Base-by-base conservation (phyloP, 805 yeast species). In the Saturnispora besseyi region DNA sequence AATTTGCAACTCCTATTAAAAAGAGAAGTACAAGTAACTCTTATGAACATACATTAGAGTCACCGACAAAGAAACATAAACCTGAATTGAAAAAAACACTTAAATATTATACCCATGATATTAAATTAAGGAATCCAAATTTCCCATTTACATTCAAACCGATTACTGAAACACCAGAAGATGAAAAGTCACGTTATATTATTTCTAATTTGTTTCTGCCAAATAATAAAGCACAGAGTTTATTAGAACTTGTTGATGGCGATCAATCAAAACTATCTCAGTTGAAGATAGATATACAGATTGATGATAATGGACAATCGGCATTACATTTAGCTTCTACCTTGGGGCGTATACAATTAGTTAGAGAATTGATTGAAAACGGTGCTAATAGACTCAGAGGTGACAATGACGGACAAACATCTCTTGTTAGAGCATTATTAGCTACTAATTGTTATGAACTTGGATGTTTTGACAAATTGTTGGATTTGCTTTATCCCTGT, bases 241-340 rank as follows among this genome's bases (percentile, higher is more conserved):
- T 64, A 34, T 43, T 57, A 29, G 61, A 58, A 40, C 51, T 63
- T n/a, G 61, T 61, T 7, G 64, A 59, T 6, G 60, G 62, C 5
- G 63, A 60, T 32, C 61, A 55, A 22, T 54, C 57, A 3, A 62
- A 59, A 38, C 46, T 67, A 13, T 13, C 26, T 3, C 51, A 46
- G 9, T 71, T 87, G 34, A 76, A 79, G 52, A 72, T 90, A 46
- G 93, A 88, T 60, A 87, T 88, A 32, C 82, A 96, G 1, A 86
- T 95, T 42, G 99, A 95, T 66, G 95, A 87, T 57, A 79, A 84
- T 51, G 97, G 98, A 0, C 93, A 93, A 62, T 84, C 96, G 0
- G 88, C 96, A 0, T 73, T 93, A 51, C 99, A 93, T 66, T 87
- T 98, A 95, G 95, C 97, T 3, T 82, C 97, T 13, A 87, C 97